phyloP scores from a whole-genome alignment of 257 asterid species.

The Penstemon eatonii region DNA sequence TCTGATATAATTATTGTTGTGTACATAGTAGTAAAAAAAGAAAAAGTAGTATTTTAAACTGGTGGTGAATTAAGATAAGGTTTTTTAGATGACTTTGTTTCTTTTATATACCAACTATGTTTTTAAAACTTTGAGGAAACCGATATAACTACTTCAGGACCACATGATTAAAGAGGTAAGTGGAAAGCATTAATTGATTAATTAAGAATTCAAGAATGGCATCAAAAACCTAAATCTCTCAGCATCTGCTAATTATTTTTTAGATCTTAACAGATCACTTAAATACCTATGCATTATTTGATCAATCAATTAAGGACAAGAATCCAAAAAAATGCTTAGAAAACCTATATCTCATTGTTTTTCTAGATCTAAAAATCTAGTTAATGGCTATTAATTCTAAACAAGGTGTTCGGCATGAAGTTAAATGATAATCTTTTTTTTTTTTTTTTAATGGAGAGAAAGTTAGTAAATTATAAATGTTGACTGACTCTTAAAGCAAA shows the following conservation, averaged over 20 bases:
- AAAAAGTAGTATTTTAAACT: no score
- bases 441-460: no score
- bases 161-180: slow-evolving; percentile 17
- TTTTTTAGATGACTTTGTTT: slow-evolving; percentile 10
- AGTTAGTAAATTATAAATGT: neutral
- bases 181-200: neutral
- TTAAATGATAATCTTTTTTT: no score
- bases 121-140: neutral
- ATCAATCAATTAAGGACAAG: no score
- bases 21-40: no score
- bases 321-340: no score
- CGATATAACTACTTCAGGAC: slow-evolving; percentile 20
- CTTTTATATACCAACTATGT: neutral
- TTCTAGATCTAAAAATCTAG: slow-evolving; percentile 7
- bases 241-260: no score
- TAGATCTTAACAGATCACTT: no score
- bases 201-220: neutral
- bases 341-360: neutral
- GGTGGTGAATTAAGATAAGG: no score
- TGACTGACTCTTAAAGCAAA: neutral
- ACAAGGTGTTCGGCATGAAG: no score
- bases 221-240: no score
- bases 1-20: neutral
- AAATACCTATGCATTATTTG: no score
- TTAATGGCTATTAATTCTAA: neutral